Evolutionary conservation across 768 basidiomycete genomes (phyloP).

Genomic region (Hydnomerulius pinastri): DNA sequence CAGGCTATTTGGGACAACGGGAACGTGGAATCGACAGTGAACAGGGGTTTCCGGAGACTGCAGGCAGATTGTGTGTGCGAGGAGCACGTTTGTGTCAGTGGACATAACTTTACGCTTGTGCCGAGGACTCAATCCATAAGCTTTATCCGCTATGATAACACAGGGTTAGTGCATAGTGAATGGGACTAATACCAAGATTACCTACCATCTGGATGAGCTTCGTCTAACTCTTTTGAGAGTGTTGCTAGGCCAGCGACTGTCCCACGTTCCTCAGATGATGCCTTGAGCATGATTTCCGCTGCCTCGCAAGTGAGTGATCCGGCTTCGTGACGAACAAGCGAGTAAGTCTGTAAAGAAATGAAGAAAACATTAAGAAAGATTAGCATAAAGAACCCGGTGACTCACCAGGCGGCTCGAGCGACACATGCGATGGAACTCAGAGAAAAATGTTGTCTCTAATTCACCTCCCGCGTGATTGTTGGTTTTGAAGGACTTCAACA

Average conservation of each 20-base stretch:
- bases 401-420: neutral
- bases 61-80: neutral
- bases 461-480: slow-evolving; percentile 35
- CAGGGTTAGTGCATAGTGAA: too few relatives aligned
- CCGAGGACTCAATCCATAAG: slow-evolving; percentile 3
- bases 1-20: neutral
- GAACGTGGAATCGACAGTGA: neutral
- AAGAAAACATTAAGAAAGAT: slow-evolving; percentile 48
- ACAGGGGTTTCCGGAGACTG: slow-evolving; percentile 1
- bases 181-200: too few relatives aligned
- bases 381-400: neutral
- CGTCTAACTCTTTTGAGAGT: neutral
- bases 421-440: slow-evolving; percentile 24
- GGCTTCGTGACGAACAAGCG: neutral
- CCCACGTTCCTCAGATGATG: slow-evolving; percentile 1
- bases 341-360: slow-evolving; percentile 39
- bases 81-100: neutral
- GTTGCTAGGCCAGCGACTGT: neutral
- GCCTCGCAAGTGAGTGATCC: neutral
- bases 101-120: neutral
- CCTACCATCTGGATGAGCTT: neutral
- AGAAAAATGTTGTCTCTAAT: slow-evolving; percentile 30
- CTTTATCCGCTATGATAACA: slow-evolving; percentile 1
- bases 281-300: slow-evolving; percentile 1
- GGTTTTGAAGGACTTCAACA: slow-evolving; percentile 37